These are phyloP conservation scores for Suillus ampliporus DNA, from an alignment of 768 basidiomycete species.

Conservation along the genomic window DNA sequence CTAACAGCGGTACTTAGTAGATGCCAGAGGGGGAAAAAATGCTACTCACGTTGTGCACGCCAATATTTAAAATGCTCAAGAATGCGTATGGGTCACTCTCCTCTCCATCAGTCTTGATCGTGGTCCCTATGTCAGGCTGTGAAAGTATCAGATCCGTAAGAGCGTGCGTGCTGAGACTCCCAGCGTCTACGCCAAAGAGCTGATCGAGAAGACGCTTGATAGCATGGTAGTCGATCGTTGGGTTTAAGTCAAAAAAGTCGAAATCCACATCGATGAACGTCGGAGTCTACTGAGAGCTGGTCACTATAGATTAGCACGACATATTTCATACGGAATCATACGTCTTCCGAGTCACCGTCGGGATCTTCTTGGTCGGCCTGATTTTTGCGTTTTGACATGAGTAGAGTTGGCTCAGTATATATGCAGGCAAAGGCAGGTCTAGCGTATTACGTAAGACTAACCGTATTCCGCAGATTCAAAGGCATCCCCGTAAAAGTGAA, in stretches of 20 bases:
- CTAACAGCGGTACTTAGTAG: constrained; percentile 41
- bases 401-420: neutral
- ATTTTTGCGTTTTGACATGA: constrained; percentile 64
- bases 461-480: neutral
- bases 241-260: constrained; percentile 91
- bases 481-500: neutral
- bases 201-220: constrained; percentile 75
- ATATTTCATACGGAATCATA: constrained; percentile 40
- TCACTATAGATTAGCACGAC: constrained; percentile 1
- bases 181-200: constrained; percentile 76
- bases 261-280: constrained; percentile 51
- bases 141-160: constrained; percentile 81
- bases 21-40: constrained; percentile 6
- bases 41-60: constrained; percentile 60
- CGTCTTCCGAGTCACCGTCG: constrained; percentile 45
- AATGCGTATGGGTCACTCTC: constrained; percentile 82
- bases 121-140: constrained; percentile 81
- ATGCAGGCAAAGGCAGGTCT: neutral
- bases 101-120: constrained; percentile 81
- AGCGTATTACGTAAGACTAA: constrained; percentile 3
- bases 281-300: constrained; percentile 21
- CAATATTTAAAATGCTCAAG: constrained; percentile 83
- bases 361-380: constrained; percentile 37
- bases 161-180: constrained; percentile 69
- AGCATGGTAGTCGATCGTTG: constrained; percentile 84